These are phyloP conservation scores for Penicillium sp. DNA, from an alignment of 2,329 filamentous ascomycete genomes.

Conservation along the genomic window DNA sequence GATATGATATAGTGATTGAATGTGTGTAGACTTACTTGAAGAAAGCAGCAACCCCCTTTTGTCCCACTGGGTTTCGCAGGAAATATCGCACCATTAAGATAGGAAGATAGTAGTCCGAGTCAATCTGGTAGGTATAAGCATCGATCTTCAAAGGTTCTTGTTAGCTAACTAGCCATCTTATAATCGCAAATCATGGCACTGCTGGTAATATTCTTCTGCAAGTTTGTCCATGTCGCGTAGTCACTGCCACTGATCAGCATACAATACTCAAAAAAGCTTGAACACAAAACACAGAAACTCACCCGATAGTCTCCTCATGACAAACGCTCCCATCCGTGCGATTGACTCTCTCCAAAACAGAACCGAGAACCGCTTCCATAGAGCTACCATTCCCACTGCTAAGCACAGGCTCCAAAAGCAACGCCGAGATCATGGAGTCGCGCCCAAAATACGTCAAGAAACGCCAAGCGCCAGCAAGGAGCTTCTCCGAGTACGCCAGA, in stretches of 20 bases:
- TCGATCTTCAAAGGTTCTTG: neutral
- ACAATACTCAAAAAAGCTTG: neutral
- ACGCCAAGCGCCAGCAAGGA: conserved; percentile 61
- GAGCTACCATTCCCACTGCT: conserved; percentile 53
- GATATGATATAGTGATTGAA: neutral
- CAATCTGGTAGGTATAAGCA: conserved; percentile 40
- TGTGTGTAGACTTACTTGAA: conserved; percentile 24
- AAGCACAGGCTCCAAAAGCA: conserved; percentile 56
- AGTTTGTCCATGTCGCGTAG: conserved; percentile 59
- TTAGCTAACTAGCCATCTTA: conserved; percentile 45
- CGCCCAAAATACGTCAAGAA: conserved; percentile 65
- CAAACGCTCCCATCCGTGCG: conserved; percentile 57
- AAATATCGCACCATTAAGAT: conserved; percentile 59
- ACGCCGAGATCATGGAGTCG: conserved; percentile 59
- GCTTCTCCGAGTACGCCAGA: conserved; percentile 59
- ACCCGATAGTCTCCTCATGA: conserved; percentile 62
- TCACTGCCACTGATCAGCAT: conserved; percentile 40
- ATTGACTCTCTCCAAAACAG: conserved; percentile 59
- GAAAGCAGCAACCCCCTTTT: conserved; percentile 35
- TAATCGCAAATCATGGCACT: conserved; percentile 55
- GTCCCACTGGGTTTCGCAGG: conserved; percentile 44
- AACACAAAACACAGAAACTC: neutral
- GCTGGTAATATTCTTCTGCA: conserved; percentile 50
- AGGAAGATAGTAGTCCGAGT: conserved; percentile 59
- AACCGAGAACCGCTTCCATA: conserved; percentile 58